A percentile compares a stretch with the other conserved stretches of the same genome.
Conservation (phyloP, 352 stramenopile genomes). For the Globisporangium spinosum region DNA sequence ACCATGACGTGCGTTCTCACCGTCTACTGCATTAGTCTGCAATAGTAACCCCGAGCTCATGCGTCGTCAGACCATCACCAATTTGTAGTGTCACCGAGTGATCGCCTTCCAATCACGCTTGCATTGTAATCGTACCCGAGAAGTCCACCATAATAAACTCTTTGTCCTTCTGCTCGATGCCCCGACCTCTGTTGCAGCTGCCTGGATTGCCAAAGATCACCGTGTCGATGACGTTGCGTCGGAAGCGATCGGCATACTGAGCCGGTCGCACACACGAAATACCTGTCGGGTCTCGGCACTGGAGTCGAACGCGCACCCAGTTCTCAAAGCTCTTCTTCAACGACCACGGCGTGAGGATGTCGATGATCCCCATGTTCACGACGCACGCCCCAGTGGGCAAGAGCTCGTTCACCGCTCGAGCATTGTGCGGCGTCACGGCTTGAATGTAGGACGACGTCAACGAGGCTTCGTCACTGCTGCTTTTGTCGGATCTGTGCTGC, state of each 20-base stretch:
- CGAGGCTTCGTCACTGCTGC: slow-evolving; percentile 31
- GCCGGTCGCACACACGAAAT: slow-evolving; percentile 84
- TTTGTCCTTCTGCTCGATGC: slow-evolving; percentile 32
- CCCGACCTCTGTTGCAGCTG: slow-evolving; percentile 27
- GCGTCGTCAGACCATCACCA: neutral
- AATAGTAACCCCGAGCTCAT: slow-evolving; percentile 22
- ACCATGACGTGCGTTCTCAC: slow-evolving; percentile 72
- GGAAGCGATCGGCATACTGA: slow-evolving; percentile 81
- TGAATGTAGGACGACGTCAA: slow-evolving; percentile 40
- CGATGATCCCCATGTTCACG: slow-evolving; percentile 96
- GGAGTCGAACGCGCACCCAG: slow-evolving; percentile 76
- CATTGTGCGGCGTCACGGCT: slow-evolving; percentile 43
- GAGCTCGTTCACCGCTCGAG: slow-evolving; percentile 28
- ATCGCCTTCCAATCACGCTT: slow-evolving; percentile 25
- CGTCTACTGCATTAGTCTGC: slow-evolving; percentile 70
- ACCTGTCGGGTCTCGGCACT: slow-evolving; percentile 70
- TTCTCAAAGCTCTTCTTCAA: slow-evolving; percentile 91
- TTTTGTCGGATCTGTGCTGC: slow-evolving; percentile 12
- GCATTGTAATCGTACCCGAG: slow-evolving; percentile 45
- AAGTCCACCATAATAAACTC: slow-evolving; percentile 86
- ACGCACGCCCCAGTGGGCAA: slow-evolving; percentile 70
- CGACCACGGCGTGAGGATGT: slow-evolving; percentile 96
- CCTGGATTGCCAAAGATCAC: slow-evolving; percentile 70
- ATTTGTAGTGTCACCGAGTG: neutral
- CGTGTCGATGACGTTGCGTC: slow-evolving; percentile 78